Base-by-base conservation (phyloP, 306 rosid genomes). In the Echinosophora koreensis region DNA sequence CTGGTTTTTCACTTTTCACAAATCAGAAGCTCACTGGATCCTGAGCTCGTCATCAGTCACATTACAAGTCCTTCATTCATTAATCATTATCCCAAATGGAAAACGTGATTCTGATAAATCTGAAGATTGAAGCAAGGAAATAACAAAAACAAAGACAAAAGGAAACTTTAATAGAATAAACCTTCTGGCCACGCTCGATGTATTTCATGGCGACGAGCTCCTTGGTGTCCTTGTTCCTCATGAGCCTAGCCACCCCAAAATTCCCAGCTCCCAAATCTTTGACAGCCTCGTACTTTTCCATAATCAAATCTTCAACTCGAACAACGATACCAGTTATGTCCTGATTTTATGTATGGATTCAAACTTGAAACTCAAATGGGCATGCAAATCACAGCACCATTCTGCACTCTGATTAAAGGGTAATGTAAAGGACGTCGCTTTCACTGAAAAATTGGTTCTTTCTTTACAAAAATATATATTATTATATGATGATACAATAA, bases 191-290 rank as follows among this genome's bases (percentile, higher is more conserved):
- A 59, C 95, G 90, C 59, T 90, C 95, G 80, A 90, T 90, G 85
- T 88, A 90, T 85, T 90, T 90, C 95, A 88, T 86, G 77, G 95
- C 95, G 57, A 90, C 95, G 39, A 90, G 95, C 71, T 88, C 95
- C 86, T 88, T 88, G 65, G 92, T 90, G 54, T 90, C 95, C 84
- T 90, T 90, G 71, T 88, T 83, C 51, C 95, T 88, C 79, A 90
- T 5, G 11, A 90, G 92, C 78, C 95, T 78, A 17, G 95, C 95
- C 41, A 90, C 95, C 51, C 95, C 95, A 66, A 90, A 90, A 81
- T 90, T 90, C 63, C 95, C 95, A 70, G 88, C 81, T 2, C 95
- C 95, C 83, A 90, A 86, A 83, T 90, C 90, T 80, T 88, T 90
- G 7, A 90, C 90, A 22, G 71, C 71, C 88, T 90, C 92, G 77